Conservation (phyloP, 2,329 filamentous ascomycete genomes). For the Pseudofabraea citricarpa region DNA sequence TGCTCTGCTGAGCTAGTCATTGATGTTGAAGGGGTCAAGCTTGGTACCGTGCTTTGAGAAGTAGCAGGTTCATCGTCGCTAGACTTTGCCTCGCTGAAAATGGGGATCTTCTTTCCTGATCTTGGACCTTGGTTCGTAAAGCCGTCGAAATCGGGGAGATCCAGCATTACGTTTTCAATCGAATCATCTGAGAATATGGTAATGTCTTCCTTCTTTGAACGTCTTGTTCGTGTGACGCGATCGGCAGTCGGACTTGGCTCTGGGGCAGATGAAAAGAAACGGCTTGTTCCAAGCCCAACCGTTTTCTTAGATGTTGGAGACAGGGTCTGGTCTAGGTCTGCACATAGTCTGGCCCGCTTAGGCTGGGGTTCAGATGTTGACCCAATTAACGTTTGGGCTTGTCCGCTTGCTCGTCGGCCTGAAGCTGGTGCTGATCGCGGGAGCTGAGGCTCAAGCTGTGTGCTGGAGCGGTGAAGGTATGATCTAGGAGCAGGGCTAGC, state of each 20-base stretch:
- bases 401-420: slow-evolving; percentile 34
- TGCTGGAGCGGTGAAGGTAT: slow-evolving; percentile 18
- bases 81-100: slow-evolving; percentile 1
- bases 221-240: slow-evolving; percentile 30
- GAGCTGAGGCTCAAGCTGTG: slow-evolving; percentile 26
- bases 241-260: slow-evolving; percentile 35
- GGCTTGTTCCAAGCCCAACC: slow-evolving; percentile 34
- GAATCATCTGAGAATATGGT: slow-evolving; percentile 49
- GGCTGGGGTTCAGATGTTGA: slow-evolving; percentile 40
- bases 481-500: slow-evolving; percentile 38
- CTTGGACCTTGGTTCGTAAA: slow-evolving; percentile 9
- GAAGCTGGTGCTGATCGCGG: slow-evolving; percentile 28
- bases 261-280: slow-evolving; percentile 37
- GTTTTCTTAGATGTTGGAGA: slow-evolving; percentile 24
- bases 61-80: background rate
- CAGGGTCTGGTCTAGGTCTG: slow-evolving; percentile 34
- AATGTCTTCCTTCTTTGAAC: slow-evolving; percentile 36
- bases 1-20: slow-evolving; percentile 16
- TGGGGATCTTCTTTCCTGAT: background rate
- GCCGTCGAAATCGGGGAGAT: slow-evolving; percentile 32
- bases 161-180: slow-evolving; percentile 43
- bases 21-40: slow-evolving; percentile 16
- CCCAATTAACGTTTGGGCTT: slow-evolving; percentile 32
- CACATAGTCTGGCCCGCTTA: slow-evolving; percentile 47
- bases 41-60: slow-evolving; percentile 17